Base-by-base conservation (phyloP, 2,329 filamentous ascomycete genomes). In the Dendrostoma leiphaemia region DNA sequence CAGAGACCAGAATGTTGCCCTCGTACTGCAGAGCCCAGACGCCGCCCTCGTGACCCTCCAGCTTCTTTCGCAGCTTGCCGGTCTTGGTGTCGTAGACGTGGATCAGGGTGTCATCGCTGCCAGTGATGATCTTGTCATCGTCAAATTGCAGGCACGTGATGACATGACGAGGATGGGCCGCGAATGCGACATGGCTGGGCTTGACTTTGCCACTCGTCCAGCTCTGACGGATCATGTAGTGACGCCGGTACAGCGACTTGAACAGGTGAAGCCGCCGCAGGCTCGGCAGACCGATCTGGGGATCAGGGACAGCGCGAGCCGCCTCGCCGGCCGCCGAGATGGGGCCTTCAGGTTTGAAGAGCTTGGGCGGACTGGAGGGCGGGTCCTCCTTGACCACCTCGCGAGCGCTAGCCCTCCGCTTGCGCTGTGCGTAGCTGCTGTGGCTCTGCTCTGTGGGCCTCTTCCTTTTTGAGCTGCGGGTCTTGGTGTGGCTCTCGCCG, bases 61-160 rank as follows among this genome's bases (percentile, higher is more conserved):
- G 83, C 60, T 88, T 90, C 65, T 85, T 90, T 45, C 89, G 84
- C 32, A 96, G 74, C 60, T 88, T 88, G 55, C 94, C 94, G 0
- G 92, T 97, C 73, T 94, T 95, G 12, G 94, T 97, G 67, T 97
- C 92, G 69, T 97, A 99, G 29, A 99, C 91, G 64, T 99, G 92
- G 64, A 99, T 99, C 59, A 97, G 86, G 4, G 92, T 96, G 67
- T 99, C 94, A 68, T 99, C 94, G 66, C 93, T 97, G 24, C 94
- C 94, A 1, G 94, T 99, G 62, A 99, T 82, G 62, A 99, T 97
- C 73, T 97, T 97, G 76, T 99, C 92, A 46, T 92, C 90, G 66
- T 99, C 94, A 64, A 99, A 99, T 68, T 99, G 92, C 51, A 99
- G 80, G 67, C 94, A 99, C 15, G 94, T 99, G 49, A 99, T 96